Evolutionary conservation across 1,284 basidiomycete species (phyloP).

Genomic region (Malassezia obtusa): DNA sequence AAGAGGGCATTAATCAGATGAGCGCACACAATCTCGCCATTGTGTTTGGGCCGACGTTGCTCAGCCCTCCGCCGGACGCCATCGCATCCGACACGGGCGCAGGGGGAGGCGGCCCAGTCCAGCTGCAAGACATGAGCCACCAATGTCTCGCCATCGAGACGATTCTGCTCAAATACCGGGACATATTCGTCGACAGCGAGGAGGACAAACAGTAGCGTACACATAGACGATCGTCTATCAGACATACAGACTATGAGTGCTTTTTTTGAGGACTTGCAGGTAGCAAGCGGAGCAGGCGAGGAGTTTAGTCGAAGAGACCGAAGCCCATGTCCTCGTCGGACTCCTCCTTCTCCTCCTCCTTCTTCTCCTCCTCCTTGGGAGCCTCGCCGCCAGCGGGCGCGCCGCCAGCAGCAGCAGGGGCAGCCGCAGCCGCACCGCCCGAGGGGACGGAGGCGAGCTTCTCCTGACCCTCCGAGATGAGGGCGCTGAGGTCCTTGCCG

Average conservation of each 20-base stretch:
- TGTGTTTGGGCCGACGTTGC: conserved; percentile 88
- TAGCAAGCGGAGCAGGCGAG: not conserved
- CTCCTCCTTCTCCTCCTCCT: conserved; percentile 48
- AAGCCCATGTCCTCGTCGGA: conserved; percentile 47
- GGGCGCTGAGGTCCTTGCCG: conserved; percentile 80
- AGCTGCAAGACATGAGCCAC: conserved; percentile 43
- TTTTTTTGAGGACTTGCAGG: not conserved
- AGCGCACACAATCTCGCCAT: conserved; percentile 84
- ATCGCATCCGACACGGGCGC: conserved; percentile 7
- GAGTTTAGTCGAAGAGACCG: conserved; percentile 45
- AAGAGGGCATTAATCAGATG: conserved; percentile 69
- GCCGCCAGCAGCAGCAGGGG: conserved; percentile 52
- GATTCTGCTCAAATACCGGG: conserved; percentile 41
- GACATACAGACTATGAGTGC: not conserved
- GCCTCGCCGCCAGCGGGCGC: conserved; percentile 59
- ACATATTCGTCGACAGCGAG: conserved; percentile 41
- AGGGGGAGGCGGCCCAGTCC: conserved; percentile 16
- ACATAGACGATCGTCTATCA: not conserved
- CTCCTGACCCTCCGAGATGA: conserved; percentile 82
- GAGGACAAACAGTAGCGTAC: conserved; percentile 11
- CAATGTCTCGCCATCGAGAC: conserved; percentile 46
- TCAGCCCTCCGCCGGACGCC: conserved; percentile 25
- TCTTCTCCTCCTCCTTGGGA: conserved; percentile 56
- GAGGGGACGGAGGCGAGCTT: conserved; percentile 81
- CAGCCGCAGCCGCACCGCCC: conserved; percentile 45